Evolutionary conservation across 345 rosid species (phyloP), one percentile per base, ranked within the genome.

Genomic region (Brassica juncea): DNA sequence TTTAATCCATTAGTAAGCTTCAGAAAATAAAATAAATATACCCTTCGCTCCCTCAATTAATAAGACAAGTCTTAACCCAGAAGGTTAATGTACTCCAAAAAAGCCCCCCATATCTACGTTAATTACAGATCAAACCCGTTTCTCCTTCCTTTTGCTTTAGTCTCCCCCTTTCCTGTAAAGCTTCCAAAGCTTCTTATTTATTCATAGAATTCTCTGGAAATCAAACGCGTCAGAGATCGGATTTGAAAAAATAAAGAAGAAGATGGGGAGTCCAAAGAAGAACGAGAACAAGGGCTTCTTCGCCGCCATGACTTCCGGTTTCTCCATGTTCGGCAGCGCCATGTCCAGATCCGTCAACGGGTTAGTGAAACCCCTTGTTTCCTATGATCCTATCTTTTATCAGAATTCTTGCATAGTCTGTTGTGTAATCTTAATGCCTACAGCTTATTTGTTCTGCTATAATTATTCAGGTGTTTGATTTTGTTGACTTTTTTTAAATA

Each of bases 281-380:
- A 69, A 85, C 60, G 72, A 89, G 77, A 81, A 62, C 77, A 87
- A 84, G 59, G 91, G 94, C 54, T 90, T 90, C 80, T 87, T 90
- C 80, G 87, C 90, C 16, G 83, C 90, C 84, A 87, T 90, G 90
- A 80, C 84, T 54, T 90, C 94, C 12, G 88, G 91, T 37, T 80
- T 89, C 65, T 88, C 93, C 80, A 69, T 85, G 82, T 87, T 89
- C 71, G 88, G 93, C 37, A 86, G 55, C 84, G 90, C 90, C 85
- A 80, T 88, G 87, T 85, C 88, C 76, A 84, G 90, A 90, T 90
- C 94, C 68, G 89, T 84, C 72, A 82, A 84, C 88, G 94, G 86
- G 25, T 23, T 23, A 23, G 25, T 23, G 25, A 23, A 23, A 23
- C 25, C 25, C 25, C 25, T 23, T 23, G 25, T 23, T 23, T 23